Conservation (phyloP, 2,329 filamentous ascomycete genomes). For the Aspergillus pseudoviridinutans region DNA sequence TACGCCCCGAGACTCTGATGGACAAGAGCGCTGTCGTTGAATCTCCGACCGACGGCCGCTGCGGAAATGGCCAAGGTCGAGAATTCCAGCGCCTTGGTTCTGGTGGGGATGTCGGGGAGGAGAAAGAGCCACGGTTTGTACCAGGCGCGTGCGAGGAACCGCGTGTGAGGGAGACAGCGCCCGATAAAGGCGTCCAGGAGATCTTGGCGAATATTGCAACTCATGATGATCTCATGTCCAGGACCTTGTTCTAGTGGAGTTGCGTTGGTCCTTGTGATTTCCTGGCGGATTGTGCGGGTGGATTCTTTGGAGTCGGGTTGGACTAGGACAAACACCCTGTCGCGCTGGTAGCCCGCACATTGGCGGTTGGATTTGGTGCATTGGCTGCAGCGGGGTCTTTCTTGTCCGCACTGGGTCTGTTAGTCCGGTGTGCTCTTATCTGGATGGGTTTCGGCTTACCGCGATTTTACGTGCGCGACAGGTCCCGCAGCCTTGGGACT, state of each 20-base stretch:
- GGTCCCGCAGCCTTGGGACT: neutral
- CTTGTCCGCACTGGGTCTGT: constrained; percentile 24
- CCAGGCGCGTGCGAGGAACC: constrained; percentile 1
- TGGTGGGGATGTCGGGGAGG: constrained; percentile 20
- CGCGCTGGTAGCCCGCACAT: constrained; percentile 28
- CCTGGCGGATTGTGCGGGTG: neutral
- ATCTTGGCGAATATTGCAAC: constrained; percentile 21
- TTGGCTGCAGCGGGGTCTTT: constrained; percentile 25
- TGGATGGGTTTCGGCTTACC: neutral
- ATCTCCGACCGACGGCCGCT: neutral
- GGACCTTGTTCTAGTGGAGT: neutral
- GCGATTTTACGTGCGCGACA: neutral
- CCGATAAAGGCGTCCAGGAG: constrained; percentile 25
- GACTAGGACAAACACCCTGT: constrained; percentile 25
- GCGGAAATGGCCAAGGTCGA: constrained; percentile 1
- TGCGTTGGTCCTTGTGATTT: neutral
- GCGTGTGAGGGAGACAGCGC: constrained; percentile 13
- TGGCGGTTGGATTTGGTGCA: constrained; percentile 26
- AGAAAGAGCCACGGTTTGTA: constrained; percentile 24
- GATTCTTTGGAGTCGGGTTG: constrained; percentile 15
- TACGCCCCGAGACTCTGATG: constrained; percentile 32
- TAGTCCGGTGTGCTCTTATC: too few species aligned
- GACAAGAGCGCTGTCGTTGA: constrained; percentile 10
- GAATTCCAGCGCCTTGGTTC: constrained; percentile 24
- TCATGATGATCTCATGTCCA: constrained; percentile 1